These are phyloP conservation scores for Dactylorhiza incarnata DNA, from an alignment of 106 monocot genomes.

Conservation along the genomic window DNA sequence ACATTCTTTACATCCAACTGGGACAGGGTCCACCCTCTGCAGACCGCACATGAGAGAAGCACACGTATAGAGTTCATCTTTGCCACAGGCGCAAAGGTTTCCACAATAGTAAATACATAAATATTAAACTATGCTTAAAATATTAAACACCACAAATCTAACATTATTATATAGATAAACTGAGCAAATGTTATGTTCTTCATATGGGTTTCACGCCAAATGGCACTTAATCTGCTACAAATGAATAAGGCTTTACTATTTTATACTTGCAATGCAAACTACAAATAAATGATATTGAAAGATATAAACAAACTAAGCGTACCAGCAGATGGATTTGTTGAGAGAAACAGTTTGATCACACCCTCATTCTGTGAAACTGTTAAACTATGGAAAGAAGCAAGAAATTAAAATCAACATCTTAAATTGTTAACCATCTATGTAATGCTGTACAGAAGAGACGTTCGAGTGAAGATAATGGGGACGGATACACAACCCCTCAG, in stretches of 20 bases:
- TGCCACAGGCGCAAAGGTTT: too few species aligned
- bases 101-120: too few species aligned
- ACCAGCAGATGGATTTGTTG: conserved; percentile 73
- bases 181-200: not conserved
- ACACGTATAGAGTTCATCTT: too few species aligned
- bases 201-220: not conserved
- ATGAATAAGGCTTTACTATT: not conserved
- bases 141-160: too few species aligned
- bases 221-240: not conserved
- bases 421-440: not conserved
- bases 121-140: too few species aligned
- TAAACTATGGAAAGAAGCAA: conserved; percentile 41
- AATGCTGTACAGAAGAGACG: not conserved
- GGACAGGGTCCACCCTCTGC: too few species aligned
- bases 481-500: not conserved
- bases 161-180: not conserved
- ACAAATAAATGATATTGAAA: not conserved
- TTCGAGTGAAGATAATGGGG: not conserved
- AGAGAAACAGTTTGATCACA: conserved; percentile 70
- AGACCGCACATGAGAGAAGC: too few species aligned
- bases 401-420: conserved; percentile 1
- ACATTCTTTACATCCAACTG: too few species aligned
- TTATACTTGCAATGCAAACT: not conserved
- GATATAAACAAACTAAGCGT: conserved; percentile 10
- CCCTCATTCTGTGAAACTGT: conserved; percentile 88